Percentiles rank a stretch among this genome's conserved stretches.
These are phyloP conservation scores for Termitomyces sp. DNA, from an alignment of 768 basidiomycete species.

Conservation along the genomic window DNA sequence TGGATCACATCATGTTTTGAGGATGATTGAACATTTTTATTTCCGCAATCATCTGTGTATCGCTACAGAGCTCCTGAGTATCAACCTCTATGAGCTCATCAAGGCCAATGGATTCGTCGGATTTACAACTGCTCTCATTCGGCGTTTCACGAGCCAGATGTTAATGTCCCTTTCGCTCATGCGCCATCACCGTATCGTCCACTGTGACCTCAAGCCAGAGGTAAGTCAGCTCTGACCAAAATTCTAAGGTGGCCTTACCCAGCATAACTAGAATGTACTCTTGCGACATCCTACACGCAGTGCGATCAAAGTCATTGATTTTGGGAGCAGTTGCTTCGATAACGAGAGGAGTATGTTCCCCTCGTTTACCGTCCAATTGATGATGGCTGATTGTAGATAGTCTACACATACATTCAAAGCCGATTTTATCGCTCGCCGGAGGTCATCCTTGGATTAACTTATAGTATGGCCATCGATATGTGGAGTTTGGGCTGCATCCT, in stretches of 20 bases:
- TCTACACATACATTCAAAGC: conserved; percentile 99
- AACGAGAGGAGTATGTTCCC: conserved; percentile 86
- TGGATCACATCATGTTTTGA: conserved; percentile 95
- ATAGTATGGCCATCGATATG: conserved; percentile 99
- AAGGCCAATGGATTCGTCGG: conserved; percentile 98
- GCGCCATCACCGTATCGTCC: conserved; percentile 96
- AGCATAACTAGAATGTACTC: conserved; percentile 72
- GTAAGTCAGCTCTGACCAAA: conserved; percentile 38
- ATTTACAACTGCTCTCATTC: conserved; percentile 93
- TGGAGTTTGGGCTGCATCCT: conserved; percentile 99
- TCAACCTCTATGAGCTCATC: conserved; percentile 98
- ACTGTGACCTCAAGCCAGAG: conserved; percentile 99
- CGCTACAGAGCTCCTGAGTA: conserved; percentile 95
- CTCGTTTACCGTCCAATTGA: background rate
- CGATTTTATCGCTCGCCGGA: conserved; percentile 99
- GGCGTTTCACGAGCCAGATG: conserved; percentile 97
- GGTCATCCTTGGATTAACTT: conserved; percentile 98
- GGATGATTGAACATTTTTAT: conserved; percentile 98
- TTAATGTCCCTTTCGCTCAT: conserved; percentile 86
- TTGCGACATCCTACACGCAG: conserved; percentile 94
- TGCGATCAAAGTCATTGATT: conserved; percentile 97
- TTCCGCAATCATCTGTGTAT: conserved; percentile 98
- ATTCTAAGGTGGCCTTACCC: background rate
- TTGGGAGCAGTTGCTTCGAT: conserved; percentile 97
- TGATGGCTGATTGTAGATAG: conserved; percentile 35